Conservation (phyloP, 805 yeast species). For the Lipomyces lipofer region DNA sequence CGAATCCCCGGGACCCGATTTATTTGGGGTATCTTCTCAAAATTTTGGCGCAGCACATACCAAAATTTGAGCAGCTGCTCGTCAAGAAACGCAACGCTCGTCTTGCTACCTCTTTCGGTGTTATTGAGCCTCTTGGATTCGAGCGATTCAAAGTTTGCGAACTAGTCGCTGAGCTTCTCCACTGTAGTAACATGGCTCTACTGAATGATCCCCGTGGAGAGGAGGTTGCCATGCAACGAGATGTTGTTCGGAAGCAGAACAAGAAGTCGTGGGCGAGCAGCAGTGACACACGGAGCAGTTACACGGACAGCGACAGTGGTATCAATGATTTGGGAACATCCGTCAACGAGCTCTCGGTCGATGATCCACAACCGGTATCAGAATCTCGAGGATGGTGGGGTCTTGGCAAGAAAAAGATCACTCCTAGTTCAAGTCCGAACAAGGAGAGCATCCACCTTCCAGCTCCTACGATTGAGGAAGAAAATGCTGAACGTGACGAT, state of each 20-base stretch:
- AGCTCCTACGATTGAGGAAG: conserved; percentile 16
- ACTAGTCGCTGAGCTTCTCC: conserved; percentile 87
- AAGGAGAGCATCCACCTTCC: conserved; percentile 11
- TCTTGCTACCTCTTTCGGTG: conserved; percentile 64
- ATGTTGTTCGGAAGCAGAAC: conserved; percentile 53
- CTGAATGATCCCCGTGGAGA: conserved; percentile 77
- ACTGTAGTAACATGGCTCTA: conserved; percentile 95
- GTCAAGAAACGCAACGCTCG: conserved; percentile 39
- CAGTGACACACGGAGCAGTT: conserved; percentile 4
- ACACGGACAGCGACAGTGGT: conserved; percentile 7
- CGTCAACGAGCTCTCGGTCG: conserved; percentile 18
- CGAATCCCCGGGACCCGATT: conserved; percentile 88
- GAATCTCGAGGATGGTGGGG: conserved; percentile 29
- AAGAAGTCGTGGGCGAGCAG: not conserved
- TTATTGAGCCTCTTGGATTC: conserved; percentile 77
- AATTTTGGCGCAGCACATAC: conserved; percentile 73
- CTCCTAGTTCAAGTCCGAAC: conserved; percentile 14
- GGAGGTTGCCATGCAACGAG: conserved; percentile 66
- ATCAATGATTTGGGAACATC: conserved; percentile 17
- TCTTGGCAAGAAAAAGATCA: conserved; percentile 20
- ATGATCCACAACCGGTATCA: conserved; percentile 5
- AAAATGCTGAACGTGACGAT: conserved; percentile 9
- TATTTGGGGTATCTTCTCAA: conserved; percentile 83
- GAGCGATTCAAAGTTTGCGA: conserved; percentile 90
- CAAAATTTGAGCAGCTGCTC: conserved; percentile 65